Evolutionary conservation across 192 early-diverging fungal species (phyloP), one percentile per base, ranked within the genome.

Genomic region (Dimargaris cristalligena): DNA sequence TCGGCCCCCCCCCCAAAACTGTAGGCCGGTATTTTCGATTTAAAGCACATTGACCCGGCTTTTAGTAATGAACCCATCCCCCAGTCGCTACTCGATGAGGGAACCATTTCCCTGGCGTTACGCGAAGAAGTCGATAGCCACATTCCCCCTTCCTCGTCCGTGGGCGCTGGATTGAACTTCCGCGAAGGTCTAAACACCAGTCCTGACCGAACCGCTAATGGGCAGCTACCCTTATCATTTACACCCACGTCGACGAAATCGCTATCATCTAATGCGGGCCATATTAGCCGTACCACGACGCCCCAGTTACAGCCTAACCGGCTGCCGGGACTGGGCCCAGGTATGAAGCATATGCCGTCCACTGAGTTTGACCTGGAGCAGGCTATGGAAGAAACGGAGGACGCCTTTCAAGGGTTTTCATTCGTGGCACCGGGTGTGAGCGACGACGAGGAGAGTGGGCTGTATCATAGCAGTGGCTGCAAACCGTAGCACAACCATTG

Each of bases 21-120:
- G n/a, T 16, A 41, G 38, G 68, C 65, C 57, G 67, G 76, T 34
- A 71, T 69, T 13, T 71, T 75, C 49, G 73, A 75, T 23, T 60
- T 75, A 45, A 66, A 65, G 52, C 65, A 75, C 47, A 75, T 75
- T 58, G 73, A 75, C 35, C 73, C 73, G 13, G 65, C 68, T 67
- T 75, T 75, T 65, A 70, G 67, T 41, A 66, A 71, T 32, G 73
- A 75, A 59, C 68, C 72, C 0, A 71, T 74, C 49, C 68, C 72
- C 2, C 51, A 67, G 49, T 68, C 66, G 0, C 65, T 74, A 10
- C 25, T 70, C 20, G 57, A 64, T n/a, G 72, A 74, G 44, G 68
- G 68, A n/a, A 64, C 67, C 47, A 63, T 70, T 13, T 63, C 65
- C 33, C 64, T 74, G 34, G 48, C 65, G 54, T 63, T 68, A 3